Evolutionary conservation across 495 filamentous ascomycete species (phyloP), one percentile per base, ranked within the genome.

Genomic region (Stereocaulon alpinum): DNA sequence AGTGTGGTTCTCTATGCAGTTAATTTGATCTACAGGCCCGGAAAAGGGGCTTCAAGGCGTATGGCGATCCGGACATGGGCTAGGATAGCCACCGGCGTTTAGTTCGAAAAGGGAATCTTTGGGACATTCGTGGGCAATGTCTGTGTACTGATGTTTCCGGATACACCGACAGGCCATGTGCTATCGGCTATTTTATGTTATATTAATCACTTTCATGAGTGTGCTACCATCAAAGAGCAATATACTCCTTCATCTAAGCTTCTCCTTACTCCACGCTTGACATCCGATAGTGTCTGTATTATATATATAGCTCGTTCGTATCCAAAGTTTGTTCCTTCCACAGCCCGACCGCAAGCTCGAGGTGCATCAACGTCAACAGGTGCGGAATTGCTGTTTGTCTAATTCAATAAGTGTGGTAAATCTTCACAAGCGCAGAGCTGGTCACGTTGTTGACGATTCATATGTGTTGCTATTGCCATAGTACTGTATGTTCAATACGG

Each of bases 131-230:
- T 12, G 11, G 49, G 24, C 30, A 29, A 29, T 37, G 27, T 32
- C 34, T 52, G 34, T 10, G 17, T 52, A 14, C 6, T 37, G 34
- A 37, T 29, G 14, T 52, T 37, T 52, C 34, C 27, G 14, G 29
- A 52, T 22, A n/a, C 7, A 18, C 29, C n/a, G n/a, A 34, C n/a
- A 37, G 49, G 49, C 49, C 17, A 22, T n/a, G 3, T 22, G 49
- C 29, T 18, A 37, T 52, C 17, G 49, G 30, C 30, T 15, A 37
- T 5, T 12, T 37, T 52, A 17, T 52, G 9, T 12, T 37, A 37
- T 20, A 52, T 22, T 52, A 52, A 52, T 52, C 29, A 20, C 20
- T 51, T 52, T 37, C 6, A 22, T n/a, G 49, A 52, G 30, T 52
- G 34, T 29, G 29, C 30, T 52, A 34, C 20, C 30, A 52, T 34